These are phyloP conservation scores for Phallus indusiatus DNA, from an alignment of 768 basidiomycete genomes.

Conservation along the genomic window DNA sequence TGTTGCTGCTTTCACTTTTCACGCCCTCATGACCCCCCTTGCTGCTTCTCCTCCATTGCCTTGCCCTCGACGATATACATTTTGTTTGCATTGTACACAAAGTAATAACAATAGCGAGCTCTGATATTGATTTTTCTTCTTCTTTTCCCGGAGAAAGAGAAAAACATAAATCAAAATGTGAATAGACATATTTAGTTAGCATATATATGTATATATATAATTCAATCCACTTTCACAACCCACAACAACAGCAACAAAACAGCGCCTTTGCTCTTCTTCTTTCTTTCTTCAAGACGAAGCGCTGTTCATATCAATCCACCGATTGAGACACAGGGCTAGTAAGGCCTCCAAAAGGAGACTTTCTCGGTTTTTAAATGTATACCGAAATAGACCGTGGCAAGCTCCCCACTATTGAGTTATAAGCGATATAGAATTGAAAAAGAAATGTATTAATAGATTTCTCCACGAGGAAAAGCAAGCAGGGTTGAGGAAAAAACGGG, in stretches of 20 bases:
- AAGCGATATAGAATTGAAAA: background rate
- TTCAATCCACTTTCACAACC: background rate
- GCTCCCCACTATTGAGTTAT: constrained; percentile 1
- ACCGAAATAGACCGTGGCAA: constrained; percentile 19
- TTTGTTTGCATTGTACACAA: background rate
- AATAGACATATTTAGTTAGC: background rate
- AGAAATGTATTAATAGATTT: background rate
- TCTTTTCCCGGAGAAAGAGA: background rate
- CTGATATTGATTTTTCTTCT: background rate
- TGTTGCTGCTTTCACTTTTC: no score
- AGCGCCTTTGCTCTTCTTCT: no score
- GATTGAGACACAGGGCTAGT: constrained; percentile 59
- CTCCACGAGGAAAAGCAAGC: background rate
- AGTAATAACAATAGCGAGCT: background rate
- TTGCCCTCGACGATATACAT: background rate
- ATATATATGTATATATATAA: background rate
- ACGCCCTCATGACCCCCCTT: no score
- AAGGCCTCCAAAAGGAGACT: constrained; percentile 52
- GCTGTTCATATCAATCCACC: constrained; percentile 60
- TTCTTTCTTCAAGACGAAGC: constrained; percentile 15
- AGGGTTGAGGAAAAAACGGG: background rate
- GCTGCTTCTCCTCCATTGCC: background rate
- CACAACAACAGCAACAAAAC: no score
- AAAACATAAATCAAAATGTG: background rate
- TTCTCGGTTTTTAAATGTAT: constrained; percentile 48